Evolutionary conservation across 257 asterid species (phyloP), one percentile per base, ranked within the genome.

Genomic region (Nicotiana sylvestris): DNA sequence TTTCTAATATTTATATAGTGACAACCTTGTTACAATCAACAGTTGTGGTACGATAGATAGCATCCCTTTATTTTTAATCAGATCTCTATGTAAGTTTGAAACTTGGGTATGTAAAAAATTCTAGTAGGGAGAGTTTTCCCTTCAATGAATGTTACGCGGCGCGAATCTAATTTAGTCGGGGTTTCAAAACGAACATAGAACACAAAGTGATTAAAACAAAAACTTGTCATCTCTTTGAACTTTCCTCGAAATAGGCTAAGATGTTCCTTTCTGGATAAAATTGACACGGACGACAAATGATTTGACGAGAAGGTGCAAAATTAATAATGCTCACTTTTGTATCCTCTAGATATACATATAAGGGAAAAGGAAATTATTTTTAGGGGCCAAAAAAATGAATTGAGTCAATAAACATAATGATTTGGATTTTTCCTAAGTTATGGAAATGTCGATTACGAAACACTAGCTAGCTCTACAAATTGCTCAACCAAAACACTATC

Each of bases 81-180:
- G 11, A 43, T 43, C 3, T 43, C 12, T 2, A 0, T 43, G 51
- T 12, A 43, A 1, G 51, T 43, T 43, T 9, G 3, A 43, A 43
- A 9, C 1, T 2, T 9, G 12, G 1, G 2, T 2, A 43, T 1
- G 12, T 2, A 43, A 43, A 43, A 43, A 1, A 43, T 43, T 43
- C 1, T 43, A 9, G 11, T 9, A 9, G 2, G 12, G 51, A 43
- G 0, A 0, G 0, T 0, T 9, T 43, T 9, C 0, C 2, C 12
- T 8, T 43, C 8, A 43, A 43, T 7, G 0, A 43, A 43, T 43
- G 1, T 35, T 43, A 43, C 3, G 3, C 51, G 11, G 0, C 12
- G 0, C 0, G 3, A 43, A 43, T 43, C 51, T 43, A 9, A 0
- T 9, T 43, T 9, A 8, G 2, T 43, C 2, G 3, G 12, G 2